Conservation (phyloP, 2,329 filamentous ascomycete genomes). For the Samsoniella hepiali region DNA sequence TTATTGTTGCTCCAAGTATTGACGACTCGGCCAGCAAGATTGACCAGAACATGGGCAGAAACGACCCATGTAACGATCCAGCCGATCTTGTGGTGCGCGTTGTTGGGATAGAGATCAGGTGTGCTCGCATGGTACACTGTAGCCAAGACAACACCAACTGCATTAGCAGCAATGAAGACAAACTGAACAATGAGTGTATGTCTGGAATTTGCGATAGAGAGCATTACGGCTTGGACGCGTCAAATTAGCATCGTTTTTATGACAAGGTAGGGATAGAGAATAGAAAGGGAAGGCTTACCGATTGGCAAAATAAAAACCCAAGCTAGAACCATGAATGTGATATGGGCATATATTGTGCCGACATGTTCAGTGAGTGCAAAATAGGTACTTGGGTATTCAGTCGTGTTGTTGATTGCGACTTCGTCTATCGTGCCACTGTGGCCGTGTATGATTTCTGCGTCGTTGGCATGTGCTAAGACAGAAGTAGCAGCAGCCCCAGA, state of each 20-base stretch:
- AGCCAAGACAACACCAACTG: constrained; percentile 60
- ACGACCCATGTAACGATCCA: constrained; percentile 78
- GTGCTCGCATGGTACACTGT: constrained; percentile 76
- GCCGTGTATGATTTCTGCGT: constrained; percentile 18
- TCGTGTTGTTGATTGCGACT: constrained; percentile 24
- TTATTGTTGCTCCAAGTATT: constrained; percentile 28
- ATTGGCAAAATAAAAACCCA: constrained; percentile 73
- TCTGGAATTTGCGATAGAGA: constrained; percentile 77
- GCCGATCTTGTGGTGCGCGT: constrained; percentile 83
- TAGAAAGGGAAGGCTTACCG: constrained; percentile 49
- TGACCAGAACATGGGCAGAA: constrained; percentile 66
- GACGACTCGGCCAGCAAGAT: constrained; percentile 60
- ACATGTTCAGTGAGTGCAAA: constrained; percentile 54
- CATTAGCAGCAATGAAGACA: constrained; percentile 61
- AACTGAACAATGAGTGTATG: constrained; percentile 69
- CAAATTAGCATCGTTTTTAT: constrained; percentile 13
- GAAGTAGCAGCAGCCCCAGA: constrained; percentile 20
- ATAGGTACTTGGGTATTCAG: constrained; percentile 50
- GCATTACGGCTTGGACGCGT: constrained; percentile 64
- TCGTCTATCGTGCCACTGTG: constrained; percentile 14
- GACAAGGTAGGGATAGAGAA: not conserved
- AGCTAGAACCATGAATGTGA: constrained; percentile 64
- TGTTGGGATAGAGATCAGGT: constrained; percentile 81
- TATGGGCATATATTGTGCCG: constrained; percentile 64
- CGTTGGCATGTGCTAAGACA: constrained; percentile 17